Percentiles rank a stretch among this genome's conserved stretches.
These are phyloP conservation scores for Gardenia jasminoides DNA, from an alignment of 257 asterid genomes.

Conservation along the genomic window DNA sequence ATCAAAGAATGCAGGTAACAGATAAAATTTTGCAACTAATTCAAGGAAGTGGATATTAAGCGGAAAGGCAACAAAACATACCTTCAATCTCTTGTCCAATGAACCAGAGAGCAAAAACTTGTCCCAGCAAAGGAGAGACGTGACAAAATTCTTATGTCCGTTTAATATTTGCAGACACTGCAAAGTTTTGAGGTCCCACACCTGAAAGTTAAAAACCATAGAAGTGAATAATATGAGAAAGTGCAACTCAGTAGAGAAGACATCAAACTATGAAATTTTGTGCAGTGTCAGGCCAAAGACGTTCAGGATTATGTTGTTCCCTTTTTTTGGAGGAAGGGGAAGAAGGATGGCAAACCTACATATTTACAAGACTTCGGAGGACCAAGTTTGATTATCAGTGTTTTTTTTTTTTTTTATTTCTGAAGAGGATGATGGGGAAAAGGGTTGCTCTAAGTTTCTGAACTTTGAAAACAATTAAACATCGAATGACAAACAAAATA, in stretches of 20 bases:
- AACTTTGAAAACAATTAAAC: not conserved
- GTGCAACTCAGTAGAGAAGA: not conserved
- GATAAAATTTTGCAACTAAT: too few relatives aligned
- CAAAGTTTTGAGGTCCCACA: constrained; percentile 54
- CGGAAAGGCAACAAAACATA: constrained; percentile 13
- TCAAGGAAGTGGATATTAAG: not conserved
- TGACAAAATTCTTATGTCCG: constrained; percentile 49
- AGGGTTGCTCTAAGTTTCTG: too few relatives aligned
- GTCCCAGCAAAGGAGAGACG: constrained; percentile 57
- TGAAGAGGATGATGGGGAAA: not conserved
- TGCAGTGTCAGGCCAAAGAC: too few relatives aligned
- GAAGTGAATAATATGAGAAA: not conserved
- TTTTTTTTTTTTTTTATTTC: too few relatives aligned
- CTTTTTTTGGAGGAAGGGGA: too few relatives aligned
- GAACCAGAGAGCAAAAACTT: constrained; percentile 53
- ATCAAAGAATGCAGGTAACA: not conserved
- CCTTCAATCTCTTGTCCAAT: constrained; percentile 56
- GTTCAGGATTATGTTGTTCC: too few relatives aligned
- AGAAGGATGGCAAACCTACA: too few relatives aligned
- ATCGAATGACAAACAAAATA: too few relatives aligned
- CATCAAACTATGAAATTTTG: not conserved
- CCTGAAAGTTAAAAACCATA: constrained; percentile 28
- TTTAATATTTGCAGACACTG: constrained; percentile 49
- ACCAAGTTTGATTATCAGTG: not conserved
- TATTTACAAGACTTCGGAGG: not conserved